phyloP scores from a whole-genome alignment of 768 basidiomycete species.

The Pholiota microspora region DNA sequence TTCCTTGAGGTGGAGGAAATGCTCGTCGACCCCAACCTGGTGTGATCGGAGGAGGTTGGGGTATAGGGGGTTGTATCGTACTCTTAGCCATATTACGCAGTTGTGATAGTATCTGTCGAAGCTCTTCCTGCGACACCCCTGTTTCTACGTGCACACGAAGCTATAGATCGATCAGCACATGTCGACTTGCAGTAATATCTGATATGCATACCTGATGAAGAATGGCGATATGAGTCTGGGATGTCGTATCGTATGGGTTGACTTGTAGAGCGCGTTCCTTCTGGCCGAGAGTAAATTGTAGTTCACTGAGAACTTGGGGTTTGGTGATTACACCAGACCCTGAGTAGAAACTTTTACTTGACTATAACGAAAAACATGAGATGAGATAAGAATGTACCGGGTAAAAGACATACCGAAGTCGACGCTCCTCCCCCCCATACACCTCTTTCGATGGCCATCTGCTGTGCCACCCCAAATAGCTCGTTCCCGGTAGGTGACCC shows the following conservation, averaged over 20 bases:
- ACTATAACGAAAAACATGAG: conserved; percentile 19
- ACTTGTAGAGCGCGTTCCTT: conserved; percentile 72
- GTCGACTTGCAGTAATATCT: not conserved
- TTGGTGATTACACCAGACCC: conserved; percentile 57
- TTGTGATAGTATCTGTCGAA: conserved; percentile 72
- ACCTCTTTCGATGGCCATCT: conserved; percentile 80
- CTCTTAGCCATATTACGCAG: conserved; percentile 60
- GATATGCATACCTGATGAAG: conserved; percentile 70
- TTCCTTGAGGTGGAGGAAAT: conserved; percentile 16
- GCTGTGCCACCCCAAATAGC: conserved; percentile 80
- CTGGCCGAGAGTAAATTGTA: conserved; percentile 78
- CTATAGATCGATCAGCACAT: conserved; percentile 32
- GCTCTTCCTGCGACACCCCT: conserved; percentile 77
- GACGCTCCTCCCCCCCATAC: conserved; percentile 67
- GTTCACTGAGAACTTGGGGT: conserved; percentile 77
- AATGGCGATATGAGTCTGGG: conserved; percentile 73
- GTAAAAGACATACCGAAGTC: conserved; percentile 12
- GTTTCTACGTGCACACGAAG: conserved; percentile 71
- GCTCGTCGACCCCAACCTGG: conserved; percentile 17
- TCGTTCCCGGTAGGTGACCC: conserved; percentile 79
- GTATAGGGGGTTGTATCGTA: conserved; percentile 32
- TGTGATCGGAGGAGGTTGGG: conserved; percentile 15
- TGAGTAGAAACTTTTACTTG: conserved; percentile 30
- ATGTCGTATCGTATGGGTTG: conserved; percentile 69
- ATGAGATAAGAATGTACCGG: not conserved